Evolutionary conservation across 2,329 filamentous ascomycete species (phyloP), one percentile per base, ranked within the genome.

Genomic region (Celoporthe dispersa): DNA sequence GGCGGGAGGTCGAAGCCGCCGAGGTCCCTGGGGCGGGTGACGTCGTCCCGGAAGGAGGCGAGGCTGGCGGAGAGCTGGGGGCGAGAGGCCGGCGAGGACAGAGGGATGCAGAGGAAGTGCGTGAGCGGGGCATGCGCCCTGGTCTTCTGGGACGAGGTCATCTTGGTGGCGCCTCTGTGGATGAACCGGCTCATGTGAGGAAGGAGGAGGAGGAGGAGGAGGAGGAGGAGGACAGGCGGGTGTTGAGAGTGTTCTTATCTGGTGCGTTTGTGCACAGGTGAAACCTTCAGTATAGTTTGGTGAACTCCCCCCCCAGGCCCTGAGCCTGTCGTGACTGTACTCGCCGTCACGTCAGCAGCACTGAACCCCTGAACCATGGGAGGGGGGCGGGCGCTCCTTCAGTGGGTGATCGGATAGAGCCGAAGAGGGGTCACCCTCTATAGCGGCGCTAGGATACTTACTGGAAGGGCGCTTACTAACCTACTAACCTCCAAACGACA

Each of bases 31-130:
- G 71, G 67, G 31, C 64, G 64, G 1, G 83, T 84, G 44, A 91
- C 85, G 72, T 91, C 87, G 37, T 86, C 80, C 69, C 82, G 84
- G 77, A 97, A 94, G 8, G 83, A 76, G 6, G 84, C 80, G 5
- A 97, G 79, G 28, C 86, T 89, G 2, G 80, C 78, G n/a, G 88
- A 83, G 1, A 97, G 85, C 76, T 94, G 90, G 0, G 87, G 84
- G 19, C 88, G 84, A 1, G 90, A 92, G 9, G 79, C 66, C 0
- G 82, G 68, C 2, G 87, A 92, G 64, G 91, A 84, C 8, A 98
- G 86, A 1, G 94, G 91, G 66, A 95, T 83, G 79, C 90, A 93
- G 62, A 94, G 83, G 77, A 94, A 94, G 80, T 94, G 92, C 4
- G 92, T 94, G 6, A 67, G 67, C 33, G 90, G 84, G 14, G 81